These are phyloP conservation scores for Pseudogymnoascus sp. DNA, from an alignment of 2,329 filamentous ascomycete genomes.

Conservation along the genomic window DNA sequence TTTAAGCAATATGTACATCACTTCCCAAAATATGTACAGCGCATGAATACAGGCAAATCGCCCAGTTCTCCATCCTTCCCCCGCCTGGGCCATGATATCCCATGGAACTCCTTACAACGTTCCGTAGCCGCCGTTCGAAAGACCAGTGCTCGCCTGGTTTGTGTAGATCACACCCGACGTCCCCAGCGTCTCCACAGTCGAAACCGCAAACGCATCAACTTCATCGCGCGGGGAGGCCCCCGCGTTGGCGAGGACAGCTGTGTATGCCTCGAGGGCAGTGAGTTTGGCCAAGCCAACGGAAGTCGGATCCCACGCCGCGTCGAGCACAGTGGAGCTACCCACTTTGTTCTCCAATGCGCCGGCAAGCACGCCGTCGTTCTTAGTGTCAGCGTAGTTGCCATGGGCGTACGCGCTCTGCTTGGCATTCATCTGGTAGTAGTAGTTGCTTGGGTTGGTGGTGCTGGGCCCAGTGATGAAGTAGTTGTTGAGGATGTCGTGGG, in stretches of 20 bases:
- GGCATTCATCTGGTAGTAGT: constrained; percentile 48
- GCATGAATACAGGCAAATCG: neutral
- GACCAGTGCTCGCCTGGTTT: constrained; percentile 21
- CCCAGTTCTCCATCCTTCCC: neutral
- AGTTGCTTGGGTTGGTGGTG: constrained; percentile 43
- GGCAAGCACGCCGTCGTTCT: constrained; percentile 43
- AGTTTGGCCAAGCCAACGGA: constrained; percentile 22
- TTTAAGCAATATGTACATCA: neutral
- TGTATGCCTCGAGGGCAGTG: constrained; percentile 31
- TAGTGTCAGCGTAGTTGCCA: constrained; percentile 45
- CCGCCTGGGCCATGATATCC: no score
- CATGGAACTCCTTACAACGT: constrained; percentile 9
- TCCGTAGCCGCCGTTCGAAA: constrained; percentile 25
- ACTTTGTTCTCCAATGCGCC: constrained; percentile 26
- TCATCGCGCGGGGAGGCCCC: constrained; percentile 31
- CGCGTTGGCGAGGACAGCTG: constrained; percentile 30
- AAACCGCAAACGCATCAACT: constrained; percentile 23
- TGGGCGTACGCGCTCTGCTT: constrained; percentile 48
- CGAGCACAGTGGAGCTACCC: constrained; percentile 17
- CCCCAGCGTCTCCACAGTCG: constrained; percentile 20
- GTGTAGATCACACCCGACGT: constrained; percentile 21
- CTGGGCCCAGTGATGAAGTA: constrained; percentile 50
- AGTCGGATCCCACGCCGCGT: constrained; percentile 20
- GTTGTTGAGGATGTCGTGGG: constrained; percentile 48
- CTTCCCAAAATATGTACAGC: neutral